A percentile compares a stretch with the other conserved stretches of the same genome.
phyloP scores from a whole-genome alignment of 352 stramenopile genomes.

The Phytophthora pluvialis region DNA sequence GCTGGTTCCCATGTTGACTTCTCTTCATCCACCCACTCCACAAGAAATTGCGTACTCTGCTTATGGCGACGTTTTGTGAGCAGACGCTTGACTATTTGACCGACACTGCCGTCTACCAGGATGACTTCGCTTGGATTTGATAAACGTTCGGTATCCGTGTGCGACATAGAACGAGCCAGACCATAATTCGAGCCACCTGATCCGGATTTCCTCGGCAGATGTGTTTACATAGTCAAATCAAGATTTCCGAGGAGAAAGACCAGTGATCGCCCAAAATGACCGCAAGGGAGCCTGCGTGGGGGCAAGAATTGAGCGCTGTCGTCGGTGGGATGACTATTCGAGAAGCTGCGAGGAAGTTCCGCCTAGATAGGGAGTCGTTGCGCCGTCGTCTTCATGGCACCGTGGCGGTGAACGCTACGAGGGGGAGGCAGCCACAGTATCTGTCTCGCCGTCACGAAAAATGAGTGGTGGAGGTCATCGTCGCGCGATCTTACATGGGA shows the following conservation, averaged over 20 bases:
- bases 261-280: too few relatives aligned
- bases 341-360: neutral
- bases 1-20: slow-evolving; percentile 7
- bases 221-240: too few relatives aligned
- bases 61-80: neutral
- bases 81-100: slow-evolving; percentile 1
- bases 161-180: too few relatives aligned
- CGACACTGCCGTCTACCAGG: slow-evolving; percentile 7
- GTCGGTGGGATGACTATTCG: neutral
- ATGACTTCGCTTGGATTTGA: too few relatives aligned
- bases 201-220: too few relatives aligned
- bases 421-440: neutral
- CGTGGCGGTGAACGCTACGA: neutral
- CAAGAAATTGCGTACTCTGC: slow-evolving; percentile 16
- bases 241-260: too few relatives aligned
- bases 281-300: too few relatives aligned
- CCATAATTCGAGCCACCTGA: too few relatives aligned
- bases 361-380: neutral
- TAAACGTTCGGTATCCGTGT: too few relatives aligned
- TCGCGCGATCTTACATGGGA: neutral
- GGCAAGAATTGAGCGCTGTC: too few relatives aligned
- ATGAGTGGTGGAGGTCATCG: too few relatives aligned
- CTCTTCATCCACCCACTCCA: slow-evolving; percentile 19
- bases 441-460: too few relatives aligned
- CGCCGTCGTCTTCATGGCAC: neutral